Evolutionary conservation across 2,329 filamentous ascomycete species (phyloP), one percentile per base, ranked within the genome.

Genomic region (Fusarium napiforme): DNA sequence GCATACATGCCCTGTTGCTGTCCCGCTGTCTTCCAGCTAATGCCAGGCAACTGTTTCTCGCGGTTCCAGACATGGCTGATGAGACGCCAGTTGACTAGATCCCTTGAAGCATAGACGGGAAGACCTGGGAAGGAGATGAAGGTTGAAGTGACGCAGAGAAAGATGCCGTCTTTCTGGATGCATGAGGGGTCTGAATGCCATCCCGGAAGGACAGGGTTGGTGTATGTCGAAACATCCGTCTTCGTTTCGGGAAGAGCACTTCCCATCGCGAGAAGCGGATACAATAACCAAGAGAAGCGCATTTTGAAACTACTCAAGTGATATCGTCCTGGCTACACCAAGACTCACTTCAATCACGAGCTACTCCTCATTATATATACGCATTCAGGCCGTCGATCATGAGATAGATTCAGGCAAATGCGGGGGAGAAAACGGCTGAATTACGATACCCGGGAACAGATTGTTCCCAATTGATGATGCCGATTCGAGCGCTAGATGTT

Each of bases 81-180:
- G 12, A 85, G 81, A 63, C 84, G 85, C 86, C 87, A 89, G 59
- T 85, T 84, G 21, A 82, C 71, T 23, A 90, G 76, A 73, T 89
- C 86, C 60, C 82, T 83, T n/a, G 84, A 87, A 4, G 86, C 85
- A 73, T 88, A 85, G 26, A 89, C 83, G 0, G 87, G 87, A 9
- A 88, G 78, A 1, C 87, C 87, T 0, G 87, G 87, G 71, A 88
- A 89, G 2, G 83, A 81, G 60, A 85, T 84, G 72, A 89, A 89
- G 3, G 85, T 87, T 1, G 87, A 88, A 0, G 85, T 85, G 5
- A 83, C 85, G 69, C 85, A 87, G 77, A 86, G 87, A 74, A 87
- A 88, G 9, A 83, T 85, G n/a, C 83, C 81, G 39, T 84, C 76
- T 26, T 85, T 77, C 55, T 82, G 81, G n/a, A 83, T 80, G 52